Evolutionary conservation across 1,139 yeast species (phyloP).

Genomic region (Sugiyamaella paludigena): DNA sequence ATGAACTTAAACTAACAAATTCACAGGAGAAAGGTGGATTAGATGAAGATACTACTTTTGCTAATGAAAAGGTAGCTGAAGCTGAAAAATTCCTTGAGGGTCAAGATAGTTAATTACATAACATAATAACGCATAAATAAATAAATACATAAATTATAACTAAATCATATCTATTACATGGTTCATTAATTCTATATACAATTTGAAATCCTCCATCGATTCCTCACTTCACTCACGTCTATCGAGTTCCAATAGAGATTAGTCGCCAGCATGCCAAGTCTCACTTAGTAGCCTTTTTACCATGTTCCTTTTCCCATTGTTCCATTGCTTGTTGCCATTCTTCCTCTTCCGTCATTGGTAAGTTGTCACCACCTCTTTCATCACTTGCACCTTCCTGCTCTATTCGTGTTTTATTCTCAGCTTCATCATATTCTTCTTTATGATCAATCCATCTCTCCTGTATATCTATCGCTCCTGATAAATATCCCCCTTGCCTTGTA

Average conservation of each 20-base stretch:
- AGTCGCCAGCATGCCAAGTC: too few relatives aligned
- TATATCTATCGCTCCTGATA: conserved; percentile 60
- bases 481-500: conserved; percentile 67
- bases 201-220: too few relatives aligned
- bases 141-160: not conserved
- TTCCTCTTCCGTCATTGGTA: conserved; percentile 53
- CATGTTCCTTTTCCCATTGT: conserved; percentile 56
- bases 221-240: too few relatives aligned
- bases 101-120: not conserved
- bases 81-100: conserved; percentile 31
- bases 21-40: conserved; percentile 33
- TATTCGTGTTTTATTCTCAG: conserved; percentile 50
- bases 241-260: too few relatives aligned
- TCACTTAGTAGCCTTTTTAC: conserved; percentile 9
- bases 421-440: conserved; percentile 69
- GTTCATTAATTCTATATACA: too few relatives aligned
- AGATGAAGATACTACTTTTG: conserved; percentile 48
- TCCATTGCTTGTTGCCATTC: conserved; percentile 68
- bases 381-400: conserved; percentile 34
- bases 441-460: conserved; percentile 96
- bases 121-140: not conserved
- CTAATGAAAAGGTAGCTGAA: conserved; percentile 38
- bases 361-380: conserved; percentile 54
- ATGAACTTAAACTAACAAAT: not conserved
- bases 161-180: not conserved